Evolutionary conservation across 2,329 filamentous ascomycete genomes (phyloP), one percentile per base, ranked within the genome.

Genomic region (Canariomyces notabilis): DNA sequence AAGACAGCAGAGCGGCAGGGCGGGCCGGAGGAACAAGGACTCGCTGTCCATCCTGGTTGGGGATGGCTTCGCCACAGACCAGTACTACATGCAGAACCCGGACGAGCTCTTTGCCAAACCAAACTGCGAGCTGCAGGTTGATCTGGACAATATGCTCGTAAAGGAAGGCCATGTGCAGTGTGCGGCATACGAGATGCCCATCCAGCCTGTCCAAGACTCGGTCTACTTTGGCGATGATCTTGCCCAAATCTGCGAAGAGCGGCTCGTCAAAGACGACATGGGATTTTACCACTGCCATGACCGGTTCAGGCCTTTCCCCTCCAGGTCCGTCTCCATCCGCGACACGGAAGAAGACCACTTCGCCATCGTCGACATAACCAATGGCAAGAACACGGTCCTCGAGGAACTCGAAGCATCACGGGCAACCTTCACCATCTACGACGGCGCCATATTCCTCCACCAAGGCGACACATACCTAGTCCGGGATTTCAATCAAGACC

Each of bases 61-160:
- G 2, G 90, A 96, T 61, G 82, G 82, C 53, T 95, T 93, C 55
- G 83, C 90, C 2, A 89, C 88, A 0, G 93, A 98, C 62, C 93
- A 98, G 62, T 83, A 94, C 62, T 98, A 94, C 65, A 98, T 98
- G 93, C 82, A 87, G 51, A 95, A 97, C 54, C 93, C 93, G 0
- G 85, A 93, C 51, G 89, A 95, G 64, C 84, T 98, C 19, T 91
- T 97, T 66, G 93, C 87, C 0, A 88, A 88, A 58, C 89, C 90
- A 0, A 95, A 96, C 54, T 87, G 83, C 55, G 86, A 89, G 63
- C 72, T 97, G 2, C 89, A 93, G 60, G 86, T 97, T 4, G 93
- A 98, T 61, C 71, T 98, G n/a, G 76, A 84, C 37, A 97, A 96
- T 56, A 82, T 95, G 71, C 79, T 97, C 4, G 85, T 96, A 5